Evolutionary conservation across 2,329 filamentous ascomycete species (phyloP).

Genomic region (Arachnopeziza araneosa): DNA sequence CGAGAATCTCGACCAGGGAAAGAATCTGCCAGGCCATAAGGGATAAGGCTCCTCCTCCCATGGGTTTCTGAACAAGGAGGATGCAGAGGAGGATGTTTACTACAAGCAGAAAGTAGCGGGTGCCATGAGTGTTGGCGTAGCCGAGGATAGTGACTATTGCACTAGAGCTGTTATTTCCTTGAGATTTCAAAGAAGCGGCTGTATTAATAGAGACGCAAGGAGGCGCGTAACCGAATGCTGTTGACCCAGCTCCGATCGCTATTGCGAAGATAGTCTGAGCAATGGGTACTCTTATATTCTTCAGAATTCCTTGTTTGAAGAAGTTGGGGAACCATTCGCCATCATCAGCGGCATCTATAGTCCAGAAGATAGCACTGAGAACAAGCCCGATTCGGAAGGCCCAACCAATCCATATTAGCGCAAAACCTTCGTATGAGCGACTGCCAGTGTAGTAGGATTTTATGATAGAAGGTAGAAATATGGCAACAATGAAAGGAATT

Average conservation of each 20-base stretch:
- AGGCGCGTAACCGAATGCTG: constrained; percentile 79
- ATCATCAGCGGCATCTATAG: constrained; percentile 82
- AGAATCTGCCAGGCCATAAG: constrained; percentile 86
- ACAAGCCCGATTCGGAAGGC: constrained; percentile 72
- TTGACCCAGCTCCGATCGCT: constrained; percentile 75
- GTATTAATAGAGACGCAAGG: constrained; percentile 72
- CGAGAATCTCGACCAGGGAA: constrained; percentile 62
- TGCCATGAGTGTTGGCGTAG: constrained; percentile 89
- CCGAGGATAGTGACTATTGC: constrained; percentile 73
- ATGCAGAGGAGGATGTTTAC: constrained; percentile 72
- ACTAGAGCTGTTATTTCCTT: constrained; percentile 29
- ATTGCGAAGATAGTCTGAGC: constrained; percentile 78
- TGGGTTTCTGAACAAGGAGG: constrained; percentile 83
- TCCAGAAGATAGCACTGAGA: constrained; percentile 78
- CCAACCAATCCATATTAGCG: constrained; percentile 76
- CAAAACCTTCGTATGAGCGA: constrained; percentile 80
- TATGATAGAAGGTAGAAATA: constrained; percentile 68
- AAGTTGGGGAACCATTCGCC: constrained; percentile 66
- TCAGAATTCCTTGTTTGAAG: constrained; percentile 55
- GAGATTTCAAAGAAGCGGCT: constrained; percentile 26
- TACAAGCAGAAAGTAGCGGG: constrained; percentile 79
- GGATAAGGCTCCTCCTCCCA: constrained; percentile 81
- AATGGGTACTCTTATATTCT: constrained; percentile 67
- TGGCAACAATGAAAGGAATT: constrained; percentile 70
- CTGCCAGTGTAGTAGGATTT: constrained; percentile 78